Evolutionary conservation across 768 basidiomycete genomes (phyloP), one percentile per base, ranked within the genome.

Genomic region (Russula sp.): DNA sequence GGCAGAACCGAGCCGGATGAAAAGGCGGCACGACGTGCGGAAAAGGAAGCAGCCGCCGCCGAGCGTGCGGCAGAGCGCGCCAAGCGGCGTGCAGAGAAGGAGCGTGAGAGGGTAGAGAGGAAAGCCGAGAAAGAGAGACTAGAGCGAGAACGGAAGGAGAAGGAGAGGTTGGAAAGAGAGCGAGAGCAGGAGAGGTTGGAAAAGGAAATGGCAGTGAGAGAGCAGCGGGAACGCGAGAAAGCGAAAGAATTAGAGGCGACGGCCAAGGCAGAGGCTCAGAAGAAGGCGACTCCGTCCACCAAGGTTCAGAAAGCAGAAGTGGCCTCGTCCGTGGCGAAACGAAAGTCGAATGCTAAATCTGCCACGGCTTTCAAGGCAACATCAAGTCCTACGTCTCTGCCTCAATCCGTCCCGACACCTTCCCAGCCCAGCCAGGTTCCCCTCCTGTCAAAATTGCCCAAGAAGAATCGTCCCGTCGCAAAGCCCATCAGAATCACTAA

Each of bases 371-470:
- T 68, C 24, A 69, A 68, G 48, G 18, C 51, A 1, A 34, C 69
- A 20, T 24, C 65, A 24, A 40, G 72, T 26, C 76, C 73, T 49
- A 68, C 66, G 1, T 24, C 69, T 11, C 51, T 65, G 5, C 57
- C 72, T 40, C 48, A 66, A n/a, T 72, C 70, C 57, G 58, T 36
- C 4, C 67, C 32, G 11, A 36, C 50, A 14, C 18, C 68, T 3
- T 79, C 82, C 51, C 75, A 78, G n/a, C 71, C 74, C 5, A 70
- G 79, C 3, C 90, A 91, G 70, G 85, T 84, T 13, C 89, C 90
- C 20, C 82, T 92, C 38, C 77, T 90, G 46, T 91, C 90, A 26
- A 91, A 87, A 74, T 86, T 90, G 75, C 88, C 90, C 6, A 92
- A 91, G 80, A 92, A 92, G 74, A 89, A 79, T 69, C 91, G 87